A percentile compares a stretch with the other conserved stretches of the same genome.
Conservation (phyloP, 2,329 filamentous ascomycete genomes). For the Colletotrichum ledebouriae region DNA sequence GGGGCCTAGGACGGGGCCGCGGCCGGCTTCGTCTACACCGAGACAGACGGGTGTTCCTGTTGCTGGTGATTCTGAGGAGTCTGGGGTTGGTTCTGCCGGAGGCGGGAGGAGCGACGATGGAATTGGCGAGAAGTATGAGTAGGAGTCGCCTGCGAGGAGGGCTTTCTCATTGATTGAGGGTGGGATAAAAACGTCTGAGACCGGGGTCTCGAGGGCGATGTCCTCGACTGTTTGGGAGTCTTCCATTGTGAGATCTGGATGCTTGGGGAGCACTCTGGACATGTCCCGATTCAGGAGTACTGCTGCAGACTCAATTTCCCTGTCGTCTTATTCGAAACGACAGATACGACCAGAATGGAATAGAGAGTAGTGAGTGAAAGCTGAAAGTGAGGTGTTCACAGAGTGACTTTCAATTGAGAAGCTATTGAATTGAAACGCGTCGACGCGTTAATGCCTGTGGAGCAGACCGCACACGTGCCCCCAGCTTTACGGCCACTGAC, state of each 20-base stretch:
- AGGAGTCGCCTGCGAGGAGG: slow-evolving; percentile 75
- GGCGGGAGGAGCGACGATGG: slow-evolving; percentile 70
- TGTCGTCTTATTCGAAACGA: no score
- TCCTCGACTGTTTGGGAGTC: slow-evolving; percentile 56
- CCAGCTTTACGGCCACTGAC: slow-evolving; percentile 31
- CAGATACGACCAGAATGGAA: not conserved
- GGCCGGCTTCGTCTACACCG: slow-evolving; percentile 93
- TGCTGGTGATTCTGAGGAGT: slow-evolving; percentile 47
- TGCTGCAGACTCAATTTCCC: no score
- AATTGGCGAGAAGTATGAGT: slow-evolving; percentile 78
- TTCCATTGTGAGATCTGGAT: slow-evolving; percentile 50
- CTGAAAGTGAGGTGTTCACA: not conserved
- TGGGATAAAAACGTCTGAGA: slow-evolving; percentile 68
- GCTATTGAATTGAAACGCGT: slow-evolving; percentile 43
- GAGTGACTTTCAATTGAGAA: not conserved
- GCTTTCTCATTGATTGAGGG: slow-evolving; percentile 73
- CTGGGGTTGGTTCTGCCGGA: slow-evolving; percentile 41
- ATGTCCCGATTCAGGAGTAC: not conserved
- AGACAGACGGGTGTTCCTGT: slow-evolving; percentile 70
- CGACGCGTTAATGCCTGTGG: slow-evolving; percentile 41
- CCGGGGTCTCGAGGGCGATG: slow-evolving; percentile 51
- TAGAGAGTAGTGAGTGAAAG: not conserved
- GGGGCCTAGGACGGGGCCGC: slow-evolving; percentile 90
- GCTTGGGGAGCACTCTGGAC: slow-evolving; percentile 3
- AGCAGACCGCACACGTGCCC: slow-evolving; percentile 20